A percentile compares a stretch with the other conserved stretches of the same genome.
Conservation (phyloP, 352 stramenopile species). For the Plasmopara viticola region DNA sequence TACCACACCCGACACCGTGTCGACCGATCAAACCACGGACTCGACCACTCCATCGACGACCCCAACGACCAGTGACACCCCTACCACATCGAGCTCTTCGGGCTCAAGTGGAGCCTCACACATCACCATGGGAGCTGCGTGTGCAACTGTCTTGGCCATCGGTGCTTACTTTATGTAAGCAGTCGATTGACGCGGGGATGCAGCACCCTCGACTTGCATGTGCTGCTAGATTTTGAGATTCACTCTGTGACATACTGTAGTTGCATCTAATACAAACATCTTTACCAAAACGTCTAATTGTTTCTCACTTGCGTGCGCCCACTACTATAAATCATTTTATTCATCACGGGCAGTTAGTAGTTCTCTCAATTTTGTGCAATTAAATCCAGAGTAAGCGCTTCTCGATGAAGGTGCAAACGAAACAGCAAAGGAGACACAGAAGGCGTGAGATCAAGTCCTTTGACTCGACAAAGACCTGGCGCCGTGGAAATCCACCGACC, state of each 20-base stretch:
- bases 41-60: background rate
- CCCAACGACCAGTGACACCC: background rate
- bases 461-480: constrained; percentile 3
- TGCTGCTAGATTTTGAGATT: background rate
- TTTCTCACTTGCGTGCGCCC: too few relatives aligned
- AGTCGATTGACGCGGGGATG: background rate
- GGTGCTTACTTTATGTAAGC: constrained; percentile 23
- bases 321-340: too few relatives aligned
- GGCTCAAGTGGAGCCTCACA: constrained; percentile 21
- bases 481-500: constrained; percentile 16
- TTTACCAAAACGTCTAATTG: background rate
- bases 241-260: background rate
- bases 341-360: too few relatives aligned
- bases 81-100: constrained; percentile 1
- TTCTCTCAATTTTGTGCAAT: too few relatives aligned
- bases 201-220: background rate
- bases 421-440: constrained; percentile 64
- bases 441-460: constrained; percentile 50
- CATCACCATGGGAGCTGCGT: constrained; percentile 18
- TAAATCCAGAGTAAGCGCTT: constrained; percentile 32
- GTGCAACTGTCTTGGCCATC: constrained; percentile 16
- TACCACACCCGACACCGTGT: background rate
- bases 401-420: constrained; percentile 57
- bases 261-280: background rate
- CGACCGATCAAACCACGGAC: background rate